Evolutionary conservation across 2,329 filamentous ascomycete species (phyloP), one percentile per base, ranked within the genome.

Genomic region (Scytalidium sp.): DNA sequence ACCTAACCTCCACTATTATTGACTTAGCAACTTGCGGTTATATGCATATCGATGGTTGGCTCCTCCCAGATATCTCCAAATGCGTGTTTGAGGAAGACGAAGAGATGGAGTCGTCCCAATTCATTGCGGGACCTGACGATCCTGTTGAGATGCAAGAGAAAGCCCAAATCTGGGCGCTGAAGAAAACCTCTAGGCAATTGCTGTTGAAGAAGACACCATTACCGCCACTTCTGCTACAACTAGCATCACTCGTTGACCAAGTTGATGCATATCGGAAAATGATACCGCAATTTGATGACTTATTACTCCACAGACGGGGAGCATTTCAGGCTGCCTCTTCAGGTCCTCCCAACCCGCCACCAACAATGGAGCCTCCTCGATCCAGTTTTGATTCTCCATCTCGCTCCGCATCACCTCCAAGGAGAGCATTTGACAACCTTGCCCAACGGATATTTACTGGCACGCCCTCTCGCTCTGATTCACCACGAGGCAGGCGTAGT

Each of bases 31-130:
- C 88, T 1, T 97, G 94, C 59, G 88, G 90, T 5, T 88, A 89
- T 55, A 86, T 96, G 63, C 83, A 85, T 19, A 77, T 97, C 11
- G 90, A 97, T 62, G 88, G 88, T n/a, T 99, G 94, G 93, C 73
- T 97, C 23, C 74, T 93, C 5, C 84, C 90, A 15, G 83, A 86
- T 47, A 87, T 88, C 3, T 75, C 72, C n/a, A 76, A 74, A 51
- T 88, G 84, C 61, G 70, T 73, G 5, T 88, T 81, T 51, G 73
- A 75, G 8, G 75, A 77, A 13, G 68, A 74, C 23, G 55, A 72
- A n/a, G 56, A 54, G 19, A 60, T 70, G 45, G 61, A 47, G n/a
- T 7, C 32, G 4, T 36, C 7, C 61, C 2, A 65, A 71, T 20
- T 43, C 32, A 19, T 32, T 39, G 42, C 52, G 50, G 8, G 68